Conservation (phyloP, 2,329 filamentous ascomycete species). For the Colletotrichum sp. region DNA sequence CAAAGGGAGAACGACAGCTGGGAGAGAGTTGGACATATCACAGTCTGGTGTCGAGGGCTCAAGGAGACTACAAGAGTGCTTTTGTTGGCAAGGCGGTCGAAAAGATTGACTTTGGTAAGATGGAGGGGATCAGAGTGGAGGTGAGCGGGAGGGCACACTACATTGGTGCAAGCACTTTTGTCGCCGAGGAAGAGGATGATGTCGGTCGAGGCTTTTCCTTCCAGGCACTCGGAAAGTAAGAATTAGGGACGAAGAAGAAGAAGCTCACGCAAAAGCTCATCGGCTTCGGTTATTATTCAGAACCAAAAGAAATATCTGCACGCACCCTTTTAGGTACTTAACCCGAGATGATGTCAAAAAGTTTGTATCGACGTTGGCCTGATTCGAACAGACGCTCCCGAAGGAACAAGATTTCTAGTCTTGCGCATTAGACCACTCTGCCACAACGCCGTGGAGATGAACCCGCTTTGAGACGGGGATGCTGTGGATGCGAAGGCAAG, state of each 20-base stretch:
- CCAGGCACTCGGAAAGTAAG: not conserved
- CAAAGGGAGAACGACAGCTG: not conserved
- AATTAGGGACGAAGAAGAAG: not conserved
- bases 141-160: conserved; percentile 5
- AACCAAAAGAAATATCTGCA: not conserved
- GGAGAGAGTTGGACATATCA: conserved; percentile 8
- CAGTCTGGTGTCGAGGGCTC: conserved; percentile 3
- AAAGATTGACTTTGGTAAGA: not conserved
- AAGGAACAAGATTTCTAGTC: conserved; percentile 22
- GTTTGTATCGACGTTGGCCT: conserved; percentile 10
- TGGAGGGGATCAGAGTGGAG: not conserved
- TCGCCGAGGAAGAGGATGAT: not conserved
- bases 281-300: not conserved
- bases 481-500: accelerated
- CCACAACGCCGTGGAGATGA: conserved; percentile 8
- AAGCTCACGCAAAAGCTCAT: not conserved
- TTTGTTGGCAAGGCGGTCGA: conserved; percentile 8
- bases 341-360: not conserved
- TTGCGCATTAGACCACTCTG: conserved; percentile 22
- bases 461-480: not conserved
- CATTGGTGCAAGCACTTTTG: conserved; percentile 6
- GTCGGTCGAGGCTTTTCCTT: conserved; percentile 13
- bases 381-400: conserved; percentile 21
- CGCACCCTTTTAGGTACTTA: not conserved
- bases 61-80: not conserved